A percentile compares a stretch with the other conserved stretches of the same genome.
These are phyloP conservation scores for Populus alba DNA, from an alignment of 345 rosid genomes.

Conservation along the genomic window DNA sequence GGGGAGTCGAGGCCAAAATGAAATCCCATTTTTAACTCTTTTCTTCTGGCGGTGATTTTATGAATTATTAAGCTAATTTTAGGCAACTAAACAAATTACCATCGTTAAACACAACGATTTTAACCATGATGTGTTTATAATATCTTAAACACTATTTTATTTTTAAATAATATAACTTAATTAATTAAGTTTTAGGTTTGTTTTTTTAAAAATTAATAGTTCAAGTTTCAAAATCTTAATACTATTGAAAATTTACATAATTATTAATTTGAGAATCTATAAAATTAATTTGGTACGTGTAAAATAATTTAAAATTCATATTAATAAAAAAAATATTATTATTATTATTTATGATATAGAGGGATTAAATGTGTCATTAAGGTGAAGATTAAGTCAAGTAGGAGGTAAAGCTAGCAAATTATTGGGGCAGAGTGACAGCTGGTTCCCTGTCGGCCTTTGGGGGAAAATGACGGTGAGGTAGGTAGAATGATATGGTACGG, in stretches of 20 bases:
- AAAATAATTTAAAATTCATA: too few relatives aligned
- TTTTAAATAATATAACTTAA: accelerated
- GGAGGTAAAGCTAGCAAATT: too few relatives aligned
- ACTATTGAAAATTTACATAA: accelerated
- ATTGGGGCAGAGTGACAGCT: background rate
- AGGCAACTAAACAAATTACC: background rate
- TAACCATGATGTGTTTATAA: too few relatives aligned
- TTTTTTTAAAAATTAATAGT: accelerated
- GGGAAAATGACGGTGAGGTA: too few relatives aligned
- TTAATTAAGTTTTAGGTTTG: accelerated
- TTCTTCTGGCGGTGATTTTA: conserved; percentile 11
- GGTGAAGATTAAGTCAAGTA: too few relatives aligned
- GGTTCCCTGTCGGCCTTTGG: background rate
- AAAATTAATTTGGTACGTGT: accelerated
- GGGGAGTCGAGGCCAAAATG: too few relatives aligned
- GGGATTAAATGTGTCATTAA: too few relatives aligned
- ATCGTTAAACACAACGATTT: background rate
- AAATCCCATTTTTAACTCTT: too few relatives aligned
- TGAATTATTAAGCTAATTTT: background rate
- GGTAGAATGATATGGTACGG: background rate
- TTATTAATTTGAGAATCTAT: too few relatives aligned
- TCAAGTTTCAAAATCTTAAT: accelerated
- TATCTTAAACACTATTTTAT: too few relatives aligned
- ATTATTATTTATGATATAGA: too few relatives aligned
- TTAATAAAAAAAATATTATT: too few relatives aligned